Evolutionary conservation across 176 grass and related monocot genomes (phyloP), one percentile per base, ranked within the genome.

Genomic region (Zea luxurians): DNA sequence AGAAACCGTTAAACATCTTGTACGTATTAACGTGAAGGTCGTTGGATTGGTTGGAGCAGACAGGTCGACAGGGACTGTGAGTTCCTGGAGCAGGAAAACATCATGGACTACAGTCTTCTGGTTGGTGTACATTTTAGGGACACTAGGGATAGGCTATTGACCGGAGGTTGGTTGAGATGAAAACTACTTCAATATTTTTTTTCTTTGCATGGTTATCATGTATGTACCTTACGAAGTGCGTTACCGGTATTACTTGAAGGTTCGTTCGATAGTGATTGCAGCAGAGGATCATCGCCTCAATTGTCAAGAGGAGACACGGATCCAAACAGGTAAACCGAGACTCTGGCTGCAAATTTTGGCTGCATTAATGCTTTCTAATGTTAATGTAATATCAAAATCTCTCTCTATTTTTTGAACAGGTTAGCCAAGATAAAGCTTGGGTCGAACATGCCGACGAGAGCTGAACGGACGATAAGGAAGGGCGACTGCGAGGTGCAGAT

Each of bases 61-160:
- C 96, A 95, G 91, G 74, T 99, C 12, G 96, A 99, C 69, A 95
- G 61, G 81, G 96, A 99, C 77, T 99, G 89, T 0, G 96, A 99
- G 13, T 99, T 99, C 83, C 88, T 99, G 15, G 96, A 99, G 88
- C 92, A 95, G 61, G 96, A 99, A 72, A 99, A 91, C 54, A 99
- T 99, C 64, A 99, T 99, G 96, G 96, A 99, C 86, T 99, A 99
- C 69, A 99, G 96, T 83, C 90, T 99, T 15, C 78, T 99, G 75
- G 92, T 99, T 13, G 96, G 96, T 49, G 88, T 99, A 70, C 96
- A 99, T 83, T 99, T 99, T 75, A 92, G 85, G 83, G 84, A 83
- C 34, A 84, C 78, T 34, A 85, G 80, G 84, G 90, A 79, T 68
- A 84, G 59, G n/a, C 73, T 90, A 78, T 49, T 48, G 49, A 82